Evolutionary conservation across 2,329 filamentous ascomycete species (phyloP).

Genomic region (Cryphonectria carpinicola): DNA sequence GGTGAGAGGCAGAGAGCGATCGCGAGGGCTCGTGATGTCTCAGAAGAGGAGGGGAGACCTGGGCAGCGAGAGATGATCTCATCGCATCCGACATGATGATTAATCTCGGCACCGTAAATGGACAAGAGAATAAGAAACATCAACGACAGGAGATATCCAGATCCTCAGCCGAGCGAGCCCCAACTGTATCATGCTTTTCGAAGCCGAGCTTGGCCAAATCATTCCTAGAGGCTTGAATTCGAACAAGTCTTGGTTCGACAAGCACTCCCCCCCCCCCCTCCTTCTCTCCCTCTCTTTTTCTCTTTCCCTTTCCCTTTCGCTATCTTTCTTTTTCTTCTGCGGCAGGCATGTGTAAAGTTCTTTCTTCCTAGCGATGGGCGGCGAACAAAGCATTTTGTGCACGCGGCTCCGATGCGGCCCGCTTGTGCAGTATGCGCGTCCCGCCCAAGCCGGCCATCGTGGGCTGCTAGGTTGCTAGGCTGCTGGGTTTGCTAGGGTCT

Average conservation of each 20-base stretch:
- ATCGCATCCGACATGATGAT: slow-evolving; percentile 19
- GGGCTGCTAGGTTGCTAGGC: not conserved
- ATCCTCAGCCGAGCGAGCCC: slow-evolving; percentile 8
- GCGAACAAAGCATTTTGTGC: slow-evolving; percentile 21
- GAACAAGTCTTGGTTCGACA: too few relatives aligned
- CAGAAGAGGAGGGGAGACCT: not conserved
- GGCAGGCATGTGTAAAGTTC: not conserved
- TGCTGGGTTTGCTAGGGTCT: not conserved
- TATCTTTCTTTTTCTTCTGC: not conserved
- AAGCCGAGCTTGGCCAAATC: not conserved
- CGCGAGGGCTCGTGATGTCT: slow-evolving; percentile 5
- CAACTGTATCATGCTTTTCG: slow-evolving; percentile 11
- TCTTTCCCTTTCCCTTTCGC: too few relatives aligned
- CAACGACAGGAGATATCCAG: not conserved
- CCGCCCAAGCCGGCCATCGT: not conserved
- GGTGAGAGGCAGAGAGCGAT: slow-evolving; percentile 8
- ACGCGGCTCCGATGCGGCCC: slow-evolving; percentile 23
- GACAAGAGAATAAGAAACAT: slow-evolving; percentile 4
- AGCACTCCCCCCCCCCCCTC: too few relatives aligned
- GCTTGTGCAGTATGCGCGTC: slow-evolving; percentile 16
- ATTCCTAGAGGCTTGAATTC: not conserved
- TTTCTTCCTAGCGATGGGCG: slow-evolving; percentile 11
- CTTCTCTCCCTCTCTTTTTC: not conserved
- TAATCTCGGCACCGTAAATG: slow-evolving; percentile 19
- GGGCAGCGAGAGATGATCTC: slow-evolving; percentile 13